Percentiles rank a stretch among this genome's conserved stretches.
Conservation (phyloP, 768 basidiomycete species). For the Lactarius sp. region DNA sequence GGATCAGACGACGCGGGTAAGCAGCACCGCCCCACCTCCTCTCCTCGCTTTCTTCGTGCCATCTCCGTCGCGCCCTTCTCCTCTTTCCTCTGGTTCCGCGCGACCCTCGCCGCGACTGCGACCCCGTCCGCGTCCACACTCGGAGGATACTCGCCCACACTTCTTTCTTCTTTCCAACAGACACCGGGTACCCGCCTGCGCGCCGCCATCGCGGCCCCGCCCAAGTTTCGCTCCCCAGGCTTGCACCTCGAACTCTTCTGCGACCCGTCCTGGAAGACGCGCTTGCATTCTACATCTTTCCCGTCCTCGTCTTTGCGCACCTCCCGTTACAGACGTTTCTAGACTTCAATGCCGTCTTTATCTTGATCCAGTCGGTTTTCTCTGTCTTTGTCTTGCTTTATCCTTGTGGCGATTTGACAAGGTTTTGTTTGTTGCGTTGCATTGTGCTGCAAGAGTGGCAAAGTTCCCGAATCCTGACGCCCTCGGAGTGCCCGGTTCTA, state of each 20-base stretch:
- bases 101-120: constrained; percentile 34
- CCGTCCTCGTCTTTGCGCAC: constrained; percentile 67
- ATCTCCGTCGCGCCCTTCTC: not conserved
- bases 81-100: constrained; percentile 28
- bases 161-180: constrained; percentile 41
- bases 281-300: constrained; percentile 62
- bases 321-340: constrained; percentile 76
- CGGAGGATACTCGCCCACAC: constrained; percentile 39
- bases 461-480: too few species aligned
- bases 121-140: constrained; percentile 20
- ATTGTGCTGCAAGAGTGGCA: too few species aligned
- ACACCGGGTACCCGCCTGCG: constrained; percentile 29
- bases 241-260: constrained; percentile 64
- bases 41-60: not conserved
- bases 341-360: constrained; percentile 85
- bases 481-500: too few species aligned
- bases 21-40: constrained; percentile 31
- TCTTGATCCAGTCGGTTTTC: constrained; percentile 66
- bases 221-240: too few species aligned
- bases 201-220: too few species aligned
- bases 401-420: not conserved
- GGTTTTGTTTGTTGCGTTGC: constrained; percentile 38
- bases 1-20: constrained; percentile 45
- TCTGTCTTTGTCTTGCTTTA: constrained; percentile 26
- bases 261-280: constrained; percentile 50